These are phyloP conservation scores for Suillus cothurnatus DNA, from an alignment of 768 basidiomycete genomes.

Conservation along the genomic window DNA sequence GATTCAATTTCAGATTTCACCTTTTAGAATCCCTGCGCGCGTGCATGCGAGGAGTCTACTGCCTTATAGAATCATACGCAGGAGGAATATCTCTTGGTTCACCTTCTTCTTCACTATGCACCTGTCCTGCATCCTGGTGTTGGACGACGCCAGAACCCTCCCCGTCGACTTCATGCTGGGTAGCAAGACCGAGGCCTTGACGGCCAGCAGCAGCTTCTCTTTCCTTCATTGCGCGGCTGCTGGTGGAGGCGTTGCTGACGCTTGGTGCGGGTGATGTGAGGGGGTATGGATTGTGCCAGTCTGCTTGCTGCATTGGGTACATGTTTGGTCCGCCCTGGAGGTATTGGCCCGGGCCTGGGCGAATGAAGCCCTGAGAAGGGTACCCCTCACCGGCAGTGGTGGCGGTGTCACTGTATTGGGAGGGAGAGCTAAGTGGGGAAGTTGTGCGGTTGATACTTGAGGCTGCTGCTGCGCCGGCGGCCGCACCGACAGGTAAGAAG, in stretches of 20 bases:
- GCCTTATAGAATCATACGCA: not conserved
- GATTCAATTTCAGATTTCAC: not conserved
- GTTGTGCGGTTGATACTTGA: not conserved
- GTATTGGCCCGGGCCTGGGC: not conserved
- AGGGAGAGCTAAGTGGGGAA: conserved; percentile 12
- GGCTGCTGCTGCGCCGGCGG: conserved; percentile 7
- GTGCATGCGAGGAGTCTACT: not conserved
- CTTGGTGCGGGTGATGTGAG: conserved; percentile 21
- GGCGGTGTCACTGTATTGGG: conserved; percentile 9
- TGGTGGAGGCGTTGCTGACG: not conserved
- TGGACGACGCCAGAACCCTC: not conserved
- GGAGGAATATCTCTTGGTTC: not conserved
- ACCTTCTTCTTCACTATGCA: not conserved
- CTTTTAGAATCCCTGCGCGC: not conserved
- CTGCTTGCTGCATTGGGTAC: conserved; percentile 18
- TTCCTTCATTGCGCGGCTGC: not conserved
- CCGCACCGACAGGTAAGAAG: conserved; percentile 3
- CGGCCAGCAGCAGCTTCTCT: not conserved
- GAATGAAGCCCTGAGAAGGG: conserved; percentile 2
- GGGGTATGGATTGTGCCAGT: conserved; percentile 24
- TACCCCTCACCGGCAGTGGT: conserved; percentile 15
- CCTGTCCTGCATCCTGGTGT: not conserved
- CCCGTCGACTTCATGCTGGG: not conserved
- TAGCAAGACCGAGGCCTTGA: not conserved
- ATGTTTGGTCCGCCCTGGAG: not conserved